Evolutionary conservation across 2,329 filamentous ascomycete genomes (phyloP), one percentile per base, ranked within the genome.

Genomic region (Cladorrhinum sp.): DNA sequence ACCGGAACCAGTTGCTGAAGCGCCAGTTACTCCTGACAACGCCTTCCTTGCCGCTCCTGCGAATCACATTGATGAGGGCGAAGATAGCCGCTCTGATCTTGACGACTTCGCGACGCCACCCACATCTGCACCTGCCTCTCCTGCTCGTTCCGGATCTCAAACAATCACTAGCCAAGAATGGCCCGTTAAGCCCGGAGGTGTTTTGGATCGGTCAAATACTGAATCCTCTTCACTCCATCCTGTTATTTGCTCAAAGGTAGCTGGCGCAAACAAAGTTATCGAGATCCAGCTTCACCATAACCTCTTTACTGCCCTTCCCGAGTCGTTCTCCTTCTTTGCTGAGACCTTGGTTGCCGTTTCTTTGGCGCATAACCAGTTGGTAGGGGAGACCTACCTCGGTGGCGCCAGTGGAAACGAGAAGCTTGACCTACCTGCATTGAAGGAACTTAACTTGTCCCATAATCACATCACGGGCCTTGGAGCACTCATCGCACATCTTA

Each of bases 251-350:
- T 86, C 81, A 59, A 81, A 76, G 70, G 75, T 85, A 24, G 83
- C 84, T 1, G 76, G 77, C 3, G 79, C 69, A 62, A 84, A 81
- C 70, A 80, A 72, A 48, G 78, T 82, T 59, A 80, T 72, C 41
- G 79, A 85, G 50, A 73, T 95, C 1, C 85, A 88, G 62, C 79
- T 97, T 41, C 87, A 93, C 58, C 87, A 91, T 70, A 98, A 97
- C 72, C 79, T 85, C 1, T 84, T 97, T 58, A 82, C 84, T 0
- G 75, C 76, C 3, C 83, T 97, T 2, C 93, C 93, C 0, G 78
- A 82, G 24, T 85, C 88, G 0, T 79, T 97, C 12, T 85, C 82
- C 18, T 86, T 89, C 67, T 88, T 96, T 63, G 85, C 88, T 2
- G 79, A 85, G 13, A 88, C 86, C 1, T 75, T 98, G 41, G 87